Percentiles rank a stretch among this genome's conserved stretches.
Evolutionary conservation across 2,329 filamentous ascomycete species (phyloP).

Genomic region (Exophiala bonariae): DNA sequence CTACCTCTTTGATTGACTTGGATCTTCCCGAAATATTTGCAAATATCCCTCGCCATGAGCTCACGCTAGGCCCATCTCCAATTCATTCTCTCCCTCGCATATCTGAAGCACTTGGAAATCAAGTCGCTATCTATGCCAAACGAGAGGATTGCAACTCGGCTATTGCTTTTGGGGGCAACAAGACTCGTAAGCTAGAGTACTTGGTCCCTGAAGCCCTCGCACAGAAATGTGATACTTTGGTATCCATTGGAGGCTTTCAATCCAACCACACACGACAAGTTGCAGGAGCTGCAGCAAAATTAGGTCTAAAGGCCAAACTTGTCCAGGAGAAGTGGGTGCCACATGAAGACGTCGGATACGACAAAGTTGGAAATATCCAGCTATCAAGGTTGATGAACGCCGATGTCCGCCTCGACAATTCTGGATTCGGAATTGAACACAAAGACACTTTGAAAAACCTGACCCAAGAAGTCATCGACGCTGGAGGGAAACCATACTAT

Average conservation of each 20-base stretch:
- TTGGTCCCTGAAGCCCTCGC: constrained; percentile 63
- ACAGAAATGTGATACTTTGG: constrained; percentile 60
- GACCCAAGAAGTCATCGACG: constrained; percentile 51
- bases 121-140: constrained; percentile 67
- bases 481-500: constrained; percentile 66
- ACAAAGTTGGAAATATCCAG: constrained; percentile 70
- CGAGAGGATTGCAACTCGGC: constrained; percentile 71
- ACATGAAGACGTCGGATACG: constrained; percentile 60
- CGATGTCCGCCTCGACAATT: constrained; percentile 61
- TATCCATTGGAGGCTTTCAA: constrained; percentile 68
- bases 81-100: constrained; percentile 68
- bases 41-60: constrained; percentile 60
- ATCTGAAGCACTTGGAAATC: constrained; percentile 59
- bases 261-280: constrained; percentile 71
- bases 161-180: constrained; percentile 68
- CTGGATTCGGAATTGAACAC: constrained; percentile 67
- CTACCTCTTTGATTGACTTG: not conserved
- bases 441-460: constrained; percentile 60
- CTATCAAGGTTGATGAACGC: constrained; percentile 68
- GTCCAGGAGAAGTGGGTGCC: constrained; percentile 71
- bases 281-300: constrained; percentile 59
- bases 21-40: constrained; percentile 62
- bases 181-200: constrained; percentile 70
- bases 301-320: constrained; percentile 54
- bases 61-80: constrained; percentile 68